Conservation (phyloP, 352 stramenopile genomes). For the Globisporangium alternatum region DNA sequence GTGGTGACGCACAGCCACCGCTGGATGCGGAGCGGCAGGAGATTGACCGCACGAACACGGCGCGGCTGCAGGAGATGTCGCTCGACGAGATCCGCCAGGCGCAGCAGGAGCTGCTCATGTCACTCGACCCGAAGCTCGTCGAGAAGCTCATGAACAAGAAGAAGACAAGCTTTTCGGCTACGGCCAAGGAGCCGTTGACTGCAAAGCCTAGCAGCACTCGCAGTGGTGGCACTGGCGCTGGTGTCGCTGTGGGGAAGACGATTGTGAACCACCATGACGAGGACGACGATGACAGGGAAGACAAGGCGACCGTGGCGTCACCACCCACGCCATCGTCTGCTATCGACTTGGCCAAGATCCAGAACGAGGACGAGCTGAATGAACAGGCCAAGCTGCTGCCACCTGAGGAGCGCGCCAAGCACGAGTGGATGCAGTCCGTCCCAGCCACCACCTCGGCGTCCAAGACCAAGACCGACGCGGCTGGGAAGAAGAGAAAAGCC, state of each 20-base stretch:
- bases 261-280: conserved; percentile 1
- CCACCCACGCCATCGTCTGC: not conserved
- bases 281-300: not conserved
- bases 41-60: conserved; percentile 61
- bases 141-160: conserved; percentile 54
- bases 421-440: conserved; percentile 64
- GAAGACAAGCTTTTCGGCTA: conserved; percentile 13
- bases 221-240: not conserved
- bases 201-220: not conserved
- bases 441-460: not conserved
- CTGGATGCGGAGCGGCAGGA: conserved; percentile 37
- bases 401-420: conserved; percentile 67
- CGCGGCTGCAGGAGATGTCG: conserved; percentile 60
- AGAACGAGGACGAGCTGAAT: conserved; percentile 63
- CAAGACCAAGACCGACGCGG: conserved; percentile 9
- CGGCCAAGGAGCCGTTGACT: not conserved
- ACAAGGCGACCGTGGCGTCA: not conserved
- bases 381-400: conserved; percentile 42
- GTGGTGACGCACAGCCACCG: conserved; percentile 8
- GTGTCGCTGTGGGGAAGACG: conserved; percentile 10
- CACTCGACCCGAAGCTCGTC: conserved; percentile 61
- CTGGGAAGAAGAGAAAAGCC: conserved; percentile 15
- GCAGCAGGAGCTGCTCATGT: conserved; percentile 58
- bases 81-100: conserved; percentile 63
- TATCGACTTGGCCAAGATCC: conserved; percentile 49